Base-by-base conservation (phyloP, 2,329 filamentous ascomycete species). In the Graphiopsis chlorocephala region DNA sequence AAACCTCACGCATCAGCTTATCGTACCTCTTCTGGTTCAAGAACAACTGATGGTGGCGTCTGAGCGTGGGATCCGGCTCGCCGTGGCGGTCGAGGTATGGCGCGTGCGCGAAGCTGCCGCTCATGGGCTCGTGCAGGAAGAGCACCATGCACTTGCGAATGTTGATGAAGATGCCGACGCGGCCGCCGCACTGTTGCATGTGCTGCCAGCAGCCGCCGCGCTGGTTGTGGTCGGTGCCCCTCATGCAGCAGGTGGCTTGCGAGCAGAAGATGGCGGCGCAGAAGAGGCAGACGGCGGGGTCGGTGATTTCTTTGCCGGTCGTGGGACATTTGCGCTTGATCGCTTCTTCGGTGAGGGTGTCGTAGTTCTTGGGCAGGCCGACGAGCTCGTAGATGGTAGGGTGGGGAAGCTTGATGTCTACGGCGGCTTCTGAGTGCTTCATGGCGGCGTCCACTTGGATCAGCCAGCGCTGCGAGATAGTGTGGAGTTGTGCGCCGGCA, bases 211-310 rank as follows among this genome's bases (percentile, higher is more conserved):
- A 94, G 33, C 96, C 93, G 53, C 93, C 93, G 76, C 81, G 61
- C 76, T 69, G 78, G 66, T 87, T 58, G 62, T 50, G 45, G 14
- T 58, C 53, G 26, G 47, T 23, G 11, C 53, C 83, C 71, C 88
- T 88, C 73, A 91, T 87, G 76, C 95, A 99, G 80, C 95, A 99
- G 55, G 93, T 90, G 53, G 90, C 92, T 80, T 99, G 95, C 11
- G 90, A 92, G 78, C 95, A 99, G 78, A 97, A 94, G 47, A 99
- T 92, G n/a, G 93, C 93, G 35, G 95, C 94, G 74, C 95, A 99
- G 80, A 97, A 92, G 45, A 99, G 84, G 74, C 95, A 99, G 42
- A 99, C 86, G 68, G 90, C 91, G 0, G 95, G 93, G 76, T 99
- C 96, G 2, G 89, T 90, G 59, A 99, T 81, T 71, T 97, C 94